phyloP scores from a whole-genome alignment of 306 rosid species.

The Lathyrus tuberosus region DNA sequence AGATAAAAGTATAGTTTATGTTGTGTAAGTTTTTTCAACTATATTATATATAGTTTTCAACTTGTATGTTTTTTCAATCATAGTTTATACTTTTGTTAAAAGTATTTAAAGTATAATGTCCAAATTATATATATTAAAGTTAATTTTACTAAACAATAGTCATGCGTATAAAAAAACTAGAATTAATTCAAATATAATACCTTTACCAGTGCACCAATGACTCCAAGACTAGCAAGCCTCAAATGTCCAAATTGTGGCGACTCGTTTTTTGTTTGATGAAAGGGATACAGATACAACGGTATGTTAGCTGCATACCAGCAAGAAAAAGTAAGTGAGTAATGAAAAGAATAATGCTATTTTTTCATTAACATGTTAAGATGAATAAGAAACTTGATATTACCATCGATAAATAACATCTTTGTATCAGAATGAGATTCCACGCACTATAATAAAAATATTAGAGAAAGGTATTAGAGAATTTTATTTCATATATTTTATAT shows the following conservation, averaged over 20 bases:
- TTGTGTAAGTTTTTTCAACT: too few relatives aligned
- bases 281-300: slow-evolving; percentile 79
- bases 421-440: slow-evolving; percentile 92
- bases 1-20: too few relatives aligned
- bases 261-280: slow-evolving; percentile 76
- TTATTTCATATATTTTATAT: background rate
- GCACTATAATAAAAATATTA: slow-evolving; percentile 57
- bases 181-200: slow-evolving; percentile 38
- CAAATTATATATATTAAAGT: too few relatives aligned
- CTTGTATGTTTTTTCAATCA: too few relatives aligned
- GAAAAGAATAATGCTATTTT: too few relatives aligned
- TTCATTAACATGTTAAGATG: background rate
- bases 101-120: too few relatives aligned
- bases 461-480: slow-evolving; percentile 31
- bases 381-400: slow-evolving; percentile 56
- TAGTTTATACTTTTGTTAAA: too few relatives aligned
- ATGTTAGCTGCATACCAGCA: slow-evolving; percentile 67
- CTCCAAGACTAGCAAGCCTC: slow-evolving; percentile 88
- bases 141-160: too few relatives aligned
- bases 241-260: slow-evolving; percentile 79
- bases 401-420: slow-evolving; percentile 72
- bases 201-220: slow-evolving; percentile 78
- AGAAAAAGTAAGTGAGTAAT: slow-evolving; percentile 34
- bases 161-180: too few relatives aligned
- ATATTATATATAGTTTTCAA: too few relatives aligned